Evolutionary conservation across 2,329 filamentous ascomycete species (phyloP).

Genomic region (Metarhizium sp.): DNA sequence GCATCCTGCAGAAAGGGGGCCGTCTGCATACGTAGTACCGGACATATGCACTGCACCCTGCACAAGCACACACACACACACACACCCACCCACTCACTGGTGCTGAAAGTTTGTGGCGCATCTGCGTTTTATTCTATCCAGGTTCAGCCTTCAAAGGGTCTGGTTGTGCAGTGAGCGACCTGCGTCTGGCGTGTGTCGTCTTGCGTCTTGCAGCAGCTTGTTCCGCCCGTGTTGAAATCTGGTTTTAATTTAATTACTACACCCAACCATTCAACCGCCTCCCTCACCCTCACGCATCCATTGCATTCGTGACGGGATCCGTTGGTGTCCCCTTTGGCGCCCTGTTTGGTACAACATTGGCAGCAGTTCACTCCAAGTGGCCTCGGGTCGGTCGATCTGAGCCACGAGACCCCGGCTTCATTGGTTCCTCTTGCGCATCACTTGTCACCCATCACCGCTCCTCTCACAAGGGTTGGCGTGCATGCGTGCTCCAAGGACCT

Average conservation of each 20-base stretch:
- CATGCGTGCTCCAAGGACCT: conserved; percentile 1
- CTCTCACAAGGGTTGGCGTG: not conserved
- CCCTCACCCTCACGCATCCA: not conserved
- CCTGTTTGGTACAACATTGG: not conserved
- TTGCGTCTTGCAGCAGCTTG: not conserved
- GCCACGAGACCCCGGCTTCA: conserved; percentile 6
- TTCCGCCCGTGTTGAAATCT: not conserved
- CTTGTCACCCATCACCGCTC: conserved; percentile 9
- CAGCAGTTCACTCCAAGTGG: not conserved
- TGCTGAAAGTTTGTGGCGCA: not conserved
- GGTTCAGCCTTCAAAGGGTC: not conserved
- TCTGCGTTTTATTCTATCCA: not conserved
- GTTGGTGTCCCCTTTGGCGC: not conserved
- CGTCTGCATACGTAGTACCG: not conserved
- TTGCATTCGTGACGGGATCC: not conserved
- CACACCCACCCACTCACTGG: not conserved
- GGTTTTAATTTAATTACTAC: not conserved
- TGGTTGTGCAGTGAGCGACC: not conserved
- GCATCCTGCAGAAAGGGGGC: not conserved
- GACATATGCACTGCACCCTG: not conserved
- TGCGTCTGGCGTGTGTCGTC: not conserved
- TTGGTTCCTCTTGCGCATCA: conserved; percentile 6
- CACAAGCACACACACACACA: not conserved
- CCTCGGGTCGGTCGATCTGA: conserved; percentile 7
- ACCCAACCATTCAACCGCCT: not conserved